Base-by-base conservation (phyloP, 805 yeast genomes). In the Pichia eremophila region DNA sequence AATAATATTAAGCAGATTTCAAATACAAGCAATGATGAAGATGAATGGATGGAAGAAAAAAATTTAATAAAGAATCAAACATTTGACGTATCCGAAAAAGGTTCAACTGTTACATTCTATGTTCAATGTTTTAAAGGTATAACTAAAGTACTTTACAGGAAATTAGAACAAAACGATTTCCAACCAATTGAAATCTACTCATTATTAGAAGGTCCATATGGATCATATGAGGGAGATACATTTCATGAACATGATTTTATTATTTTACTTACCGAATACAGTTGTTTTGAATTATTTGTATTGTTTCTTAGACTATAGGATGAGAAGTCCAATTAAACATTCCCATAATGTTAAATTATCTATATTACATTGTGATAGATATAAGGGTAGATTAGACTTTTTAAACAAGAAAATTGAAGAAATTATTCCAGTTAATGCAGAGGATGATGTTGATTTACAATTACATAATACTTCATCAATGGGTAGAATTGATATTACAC, bases 121-220 rank as follows among this genome's bases (percentile, higher is more conserved):
- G 31, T 49, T 15, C 48, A 46, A 40, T 43, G 46, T 22, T 8
- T 35, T 31, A 35, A 41, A 11, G 51, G 51, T 40, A 46, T 37
- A 7, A 49, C 51, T n/a, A 31, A 32, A 2, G 34, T 35, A 14
- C 18, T 49, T 5, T 49, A 12, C 17, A 39, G 29, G 5, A 39
- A 36, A 43, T 17, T 46, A 25, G 38, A 18, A 27, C 15, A 19
- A 19, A 41, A 41, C 14, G 39, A 43, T 11, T 46, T 41, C 18
- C 31, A 40, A 9, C 38, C 44, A 25, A 29, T 39, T 28, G 19
- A 28, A 17, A 46, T 48, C 4, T 12, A 11, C 5, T 40, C 49
- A 9, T 15, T 45, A 3, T 31, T 48, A 31, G 51, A 48, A 35
- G 51, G 51, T 4, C 51, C 51, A 22, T 48, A 48, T 42, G 51